A percentile compares a stretch with the other conserved stretches of the same genome.
Conservation (phyloP, 202 grass and related monocot genomes). For the Bolboschoenoplectus hybrid region DNA sequence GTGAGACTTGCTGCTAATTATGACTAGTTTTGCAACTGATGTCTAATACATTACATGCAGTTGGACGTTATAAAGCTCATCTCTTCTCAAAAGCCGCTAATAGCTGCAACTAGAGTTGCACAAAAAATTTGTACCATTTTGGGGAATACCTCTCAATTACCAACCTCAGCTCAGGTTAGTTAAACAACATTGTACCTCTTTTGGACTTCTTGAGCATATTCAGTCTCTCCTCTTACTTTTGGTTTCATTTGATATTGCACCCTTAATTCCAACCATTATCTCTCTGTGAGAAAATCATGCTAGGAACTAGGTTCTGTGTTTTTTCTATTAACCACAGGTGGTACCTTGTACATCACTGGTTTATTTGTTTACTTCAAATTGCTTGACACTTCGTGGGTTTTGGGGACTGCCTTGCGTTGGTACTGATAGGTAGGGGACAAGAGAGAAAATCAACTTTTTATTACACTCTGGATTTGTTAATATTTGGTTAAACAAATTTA, state of each 20-base stretch:
- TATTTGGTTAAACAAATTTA: conserved; percentile 36
- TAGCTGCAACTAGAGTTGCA: conserved; percentile 71
- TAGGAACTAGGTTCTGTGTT: not conserved
- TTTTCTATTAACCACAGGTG: not conserved
- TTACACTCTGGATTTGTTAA: conserved; percentile 16
- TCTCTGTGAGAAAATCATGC: conserved; percentile 14
- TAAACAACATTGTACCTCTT: not conserved
- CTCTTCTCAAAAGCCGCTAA: conserved; percentile 81
- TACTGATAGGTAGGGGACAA: not conserved
- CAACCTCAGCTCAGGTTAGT: conserved; percentile 68
- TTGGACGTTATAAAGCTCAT: conserved; percentile 90
- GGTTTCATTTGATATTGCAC: conserved; percentile 13
- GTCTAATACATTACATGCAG: conserved; percentile 51
- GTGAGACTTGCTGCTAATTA: not conserved
- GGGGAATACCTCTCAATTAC: conserved; percentile 58
- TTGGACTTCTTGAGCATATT: conserved; percentile 27
- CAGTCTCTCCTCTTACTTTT: conserved; percentile 36
- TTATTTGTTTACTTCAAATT: not conserved
- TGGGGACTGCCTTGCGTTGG: not conserved
- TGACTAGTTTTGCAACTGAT: conserved; percentile 13
- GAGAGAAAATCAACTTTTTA: conserved; percentile 20
- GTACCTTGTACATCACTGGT: not conserved
- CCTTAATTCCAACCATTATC: not conserved
- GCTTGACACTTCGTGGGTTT: conserved; percentile 5
- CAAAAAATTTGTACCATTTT: conserved; percentile 75